A percentile compares a stretch with the other conserved stretches of the same genome.
Evolutionary conservation across 2,329 filamentous ascomycete species (phyloP).

Genomic region (Aureobasidium melanogenum): DNA sequence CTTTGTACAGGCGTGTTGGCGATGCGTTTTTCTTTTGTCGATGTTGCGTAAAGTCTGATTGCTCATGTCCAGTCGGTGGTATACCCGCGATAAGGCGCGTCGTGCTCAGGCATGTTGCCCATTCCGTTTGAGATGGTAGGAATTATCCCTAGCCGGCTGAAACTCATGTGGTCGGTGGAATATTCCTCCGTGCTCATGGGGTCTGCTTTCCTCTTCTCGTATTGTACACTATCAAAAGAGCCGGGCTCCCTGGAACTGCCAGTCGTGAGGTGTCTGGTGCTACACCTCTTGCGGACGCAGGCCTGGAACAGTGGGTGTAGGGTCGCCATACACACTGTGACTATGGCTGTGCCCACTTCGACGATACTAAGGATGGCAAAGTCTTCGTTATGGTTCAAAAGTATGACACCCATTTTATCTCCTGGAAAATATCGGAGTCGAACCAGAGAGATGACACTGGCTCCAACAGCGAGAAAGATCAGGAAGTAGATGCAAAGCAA

Average conservation of each 20-base stretch:
- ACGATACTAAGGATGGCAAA: background rate
- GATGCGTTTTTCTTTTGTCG: background rate
- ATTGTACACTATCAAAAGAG: background rate
- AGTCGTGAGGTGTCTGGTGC: background rate
- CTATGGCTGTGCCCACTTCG: slow-evolving; percentile 10
- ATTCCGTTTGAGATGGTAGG: background rate
- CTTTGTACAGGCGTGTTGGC: background rate
- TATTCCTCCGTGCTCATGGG: background rate
- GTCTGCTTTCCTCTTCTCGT: background rate
- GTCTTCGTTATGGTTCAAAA: background rate
- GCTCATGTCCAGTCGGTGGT: background rate
- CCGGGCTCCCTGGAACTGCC: background rate
- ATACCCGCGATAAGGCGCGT: background rate
- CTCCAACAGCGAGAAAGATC: slow-evolving; percentile 10
- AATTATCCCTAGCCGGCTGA: background rate
- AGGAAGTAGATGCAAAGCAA: slow-evolving; percentile 8
- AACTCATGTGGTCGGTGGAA: background rate
- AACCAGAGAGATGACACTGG: slow-evolving; percentile 10
- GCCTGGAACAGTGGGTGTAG: slow-evolving; percentile 9
- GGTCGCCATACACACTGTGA: slow-evolving; percentile 11
- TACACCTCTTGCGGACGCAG: background rate
- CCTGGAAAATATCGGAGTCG: slow-evolving; percentile 3
- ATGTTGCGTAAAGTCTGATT: background rate
- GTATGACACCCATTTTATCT: background rate
- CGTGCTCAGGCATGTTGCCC: background rate